These are phyloP conservation scores for Cupressus sempervirens DNA, from an alignment of 75 land plant species.

Conservation along the genomic window DNA sequence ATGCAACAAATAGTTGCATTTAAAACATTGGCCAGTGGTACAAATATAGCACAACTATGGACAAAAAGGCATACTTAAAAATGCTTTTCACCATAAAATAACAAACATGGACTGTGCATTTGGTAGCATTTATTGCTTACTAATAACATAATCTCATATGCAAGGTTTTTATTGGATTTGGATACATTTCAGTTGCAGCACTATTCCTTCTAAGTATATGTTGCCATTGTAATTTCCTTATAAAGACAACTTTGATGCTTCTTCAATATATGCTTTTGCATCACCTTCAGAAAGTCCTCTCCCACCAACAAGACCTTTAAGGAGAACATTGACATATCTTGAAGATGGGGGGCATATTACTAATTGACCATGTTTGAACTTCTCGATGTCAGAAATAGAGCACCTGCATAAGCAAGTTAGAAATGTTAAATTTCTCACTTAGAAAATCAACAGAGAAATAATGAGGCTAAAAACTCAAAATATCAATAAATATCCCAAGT, in stretches of 20 bases:
- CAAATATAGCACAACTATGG: too few species aligned
- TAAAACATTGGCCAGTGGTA: too few species aligned
- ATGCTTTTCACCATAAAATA: too few species aligned
- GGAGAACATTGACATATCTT: slow-evolving; percentile 23
- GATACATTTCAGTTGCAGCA: background rate
- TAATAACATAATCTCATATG: too few species aligned
- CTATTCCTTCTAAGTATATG: too few species aligned
- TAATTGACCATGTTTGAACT: slow-evolving; percentile 41
- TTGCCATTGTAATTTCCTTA: background rate
- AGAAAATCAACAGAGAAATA: background rate
- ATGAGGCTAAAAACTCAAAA: background rate
- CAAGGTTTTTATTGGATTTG: too few species aligned
- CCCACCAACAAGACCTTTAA: slow-evolving; percentile 52
- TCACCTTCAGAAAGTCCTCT: slow-evolving; percentile 37
- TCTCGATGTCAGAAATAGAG: slow-evolving; percentile 23
- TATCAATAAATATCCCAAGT: background rate
- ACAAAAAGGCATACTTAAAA: too few species aligned
- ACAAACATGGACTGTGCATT: too few species aligned
- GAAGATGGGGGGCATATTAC: slow-evolving; percentile 26
- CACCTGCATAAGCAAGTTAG: slow-evolving; percentile 34
- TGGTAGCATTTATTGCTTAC: too few species aligned
- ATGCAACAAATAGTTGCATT: too few species aligned
- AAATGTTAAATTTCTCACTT: background rate
- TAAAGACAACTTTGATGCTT: slow-evolving; percentile 17
- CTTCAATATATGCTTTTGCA: slow-evolving; percentile 40